Percentiles rank a stretch among this genome's conserved stretches.
phyloP scores from a whole-genome alignment of 2,329 filamentous ascomycete species.

The Sordariomycetes sp. region DNA sequence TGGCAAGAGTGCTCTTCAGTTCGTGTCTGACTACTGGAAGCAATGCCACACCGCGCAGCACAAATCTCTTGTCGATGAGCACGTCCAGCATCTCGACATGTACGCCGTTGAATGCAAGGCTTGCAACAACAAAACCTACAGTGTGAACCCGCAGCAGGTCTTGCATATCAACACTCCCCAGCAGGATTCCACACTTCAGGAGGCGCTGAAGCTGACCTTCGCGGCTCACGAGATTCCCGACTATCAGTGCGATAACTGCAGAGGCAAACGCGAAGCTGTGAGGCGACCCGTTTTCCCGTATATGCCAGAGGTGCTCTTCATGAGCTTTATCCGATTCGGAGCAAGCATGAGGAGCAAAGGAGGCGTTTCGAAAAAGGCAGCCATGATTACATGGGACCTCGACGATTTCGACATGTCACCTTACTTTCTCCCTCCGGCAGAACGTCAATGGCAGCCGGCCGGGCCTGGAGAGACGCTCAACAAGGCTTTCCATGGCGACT shows the following conservation, averaged over 20 bases:
- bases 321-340: slow-evolving; percentile 61
- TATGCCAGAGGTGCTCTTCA: slow-evolving; percentile 68
- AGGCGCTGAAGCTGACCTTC: slow-evolving; percentile 63
- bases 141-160: slow-evolving; percentile 28
- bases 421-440: slow-evolving; percentile 28
- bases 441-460: too few species aligned
- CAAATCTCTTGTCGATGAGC: slow-evolving; percentile 65
- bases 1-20: too few species aligned
- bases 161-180: too few species aligned
- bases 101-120: slow-evolving; percentile 60
- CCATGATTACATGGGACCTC: slow-evolving; percentile 68
- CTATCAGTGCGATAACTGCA: slow-evolving; percentile 69
- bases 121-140: slow-evolving; percentile 40
- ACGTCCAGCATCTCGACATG: slow-evolving; percentile 72
- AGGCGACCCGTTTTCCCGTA: slow-evolving; percentile 69
- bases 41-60: slow-evolving; percentile 61
- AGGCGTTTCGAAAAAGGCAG: too few species aligned
- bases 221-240: slow-evolving; percentile 57
- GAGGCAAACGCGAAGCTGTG: slow-evolving; percentile 54
- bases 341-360: too few species aligned
- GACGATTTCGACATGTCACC: slow-evolving; percentile 50
- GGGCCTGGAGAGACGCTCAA: slow-evolving; percentile 9
- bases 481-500: slow-evolving; percentile 42
- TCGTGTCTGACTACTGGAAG: too few species aligned
- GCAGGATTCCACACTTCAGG: too few species aligned